Evolutionary conservation across 2,329 filamentous ascomycete species (phyloP), one percentile per base, ranked within the genome.

Genomic region (Paecilomyces dactylethromorphus): DNA sequence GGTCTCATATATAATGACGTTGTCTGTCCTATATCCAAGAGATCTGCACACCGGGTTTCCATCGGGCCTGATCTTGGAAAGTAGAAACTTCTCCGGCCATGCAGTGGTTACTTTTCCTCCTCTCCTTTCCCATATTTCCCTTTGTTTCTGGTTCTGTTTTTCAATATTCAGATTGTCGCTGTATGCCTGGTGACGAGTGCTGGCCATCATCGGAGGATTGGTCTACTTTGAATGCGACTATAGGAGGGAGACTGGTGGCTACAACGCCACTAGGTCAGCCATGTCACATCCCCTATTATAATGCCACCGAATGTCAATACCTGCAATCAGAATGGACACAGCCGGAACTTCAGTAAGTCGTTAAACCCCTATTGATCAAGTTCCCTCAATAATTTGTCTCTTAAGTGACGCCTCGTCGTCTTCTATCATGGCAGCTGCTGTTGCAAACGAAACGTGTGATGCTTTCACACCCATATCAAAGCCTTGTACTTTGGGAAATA

Each of bases 171-270:
- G 24, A 26, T 26, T 45, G 35, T 45, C 35, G 35, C 12, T 45
- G 35, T 18, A 13, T 45, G 12, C 35, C 35, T 45, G 79, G 78
- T 13, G 81, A 86, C 58, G 18, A 61, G 0, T 79, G 76, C 65
- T 87, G 84, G 83, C 85, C 85, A 0, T 69, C 71, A 0, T 22
- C 62, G 0, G 53, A 64, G 0, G 68, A 70, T 4, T 87, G 84
- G 84, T 63, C 71, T 7, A 58, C 65, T 0, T 77, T 87, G 56
- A 85, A 87, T 64, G 57, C 66, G 15, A 79, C 83, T 0, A 71
- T 86, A 1, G 71, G 73, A 22, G 83, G 82, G 1, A 74, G 71
- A 3, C 71, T 87, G 31, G 72, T 87, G 45, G 74, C 77, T 12
- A 84, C 81, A 0, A 69, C 79, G 1, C 84, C 84, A 0, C 65